Evolutionary conservation across 2,329 filamentous ascomycete genomes (phyloP), one percentile per base, ranked within the genome.

Genomic region (Exophiala dermatitidis): DNA sequence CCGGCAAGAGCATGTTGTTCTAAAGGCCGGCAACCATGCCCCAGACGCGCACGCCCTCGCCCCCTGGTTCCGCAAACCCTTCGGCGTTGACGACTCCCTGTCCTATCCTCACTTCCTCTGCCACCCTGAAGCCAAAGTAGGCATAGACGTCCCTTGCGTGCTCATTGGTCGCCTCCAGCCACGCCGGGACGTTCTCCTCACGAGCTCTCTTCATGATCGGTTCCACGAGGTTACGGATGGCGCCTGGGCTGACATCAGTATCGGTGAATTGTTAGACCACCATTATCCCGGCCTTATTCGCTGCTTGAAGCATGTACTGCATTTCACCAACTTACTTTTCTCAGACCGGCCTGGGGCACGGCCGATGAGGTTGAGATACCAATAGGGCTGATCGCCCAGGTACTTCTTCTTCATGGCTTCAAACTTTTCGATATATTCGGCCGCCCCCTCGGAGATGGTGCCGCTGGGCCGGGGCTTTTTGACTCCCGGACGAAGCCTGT

Each of bases 61-160:
- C 56, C 3, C 38, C 43, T 8, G 40, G 32, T 30, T 53, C 31
- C 3, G 36, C 34, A 52, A 53, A 52, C 3, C 58, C 58, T 28
- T 58, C 46, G 6, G 49, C 53, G 30, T 58, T 52, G 44, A 60
- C 31, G 8, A 51, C n/a, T 9, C 58, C 58, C 38, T 46, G 32
- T 19, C 58, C 58, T n/a, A 58, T 58, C 10, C 50, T 34, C 31
- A 58, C 42, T 26, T 44, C 32, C 9, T 55, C 59, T 3, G 57
- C 57, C 4, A 58, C 42, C 30, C 40, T 40, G 29, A 59, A 62
- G 2, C 60, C 60, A 9, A 58, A 56, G 36, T 61, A 50, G 33
- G 10, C 29, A 48, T 62, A 62, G n/a, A 62, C 52, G 12, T 57
- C 57, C 45, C 49, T 55, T 2, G 60, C 59, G 33, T 57, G 53